phyloP scores from a whole-genome alignment of 306 rosid species.

The Chamaecrista fasciculata region DNA sequence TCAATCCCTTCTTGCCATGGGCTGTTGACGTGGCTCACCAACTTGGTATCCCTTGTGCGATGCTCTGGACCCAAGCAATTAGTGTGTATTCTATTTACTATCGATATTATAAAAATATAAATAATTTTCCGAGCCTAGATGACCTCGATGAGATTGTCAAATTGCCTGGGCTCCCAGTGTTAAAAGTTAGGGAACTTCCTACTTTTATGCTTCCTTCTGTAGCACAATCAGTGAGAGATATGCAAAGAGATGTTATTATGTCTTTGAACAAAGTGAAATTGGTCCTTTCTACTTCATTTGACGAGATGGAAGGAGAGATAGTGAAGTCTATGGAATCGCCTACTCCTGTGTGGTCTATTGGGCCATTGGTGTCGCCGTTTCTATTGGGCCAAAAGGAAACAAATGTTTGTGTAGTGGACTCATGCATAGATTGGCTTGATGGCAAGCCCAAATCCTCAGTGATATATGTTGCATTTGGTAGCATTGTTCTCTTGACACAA shows the following conservation, averaged over 20 bases:
- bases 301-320: conserved; percentile 48
- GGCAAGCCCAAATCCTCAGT: conserved; percentile 33
- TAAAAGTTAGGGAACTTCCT: conserved; percentile 50
- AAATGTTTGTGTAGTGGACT: conserved; percentile 31
- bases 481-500: conserved; percentile 37
- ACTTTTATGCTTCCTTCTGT: conserved; percentile 44
- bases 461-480: conserved; percentile 55
- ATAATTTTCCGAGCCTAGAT: conserved; percentile 27
- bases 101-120: conserved; percentile 27
- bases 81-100: conserved; percentile 46
- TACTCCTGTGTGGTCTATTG: conserved; percentile 38
- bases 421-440: conserved; percentile 51
- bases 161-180: conserved; percentile 45
- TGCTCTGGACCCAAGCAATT: conserved; percentile 64
- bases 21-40: conserved; percentile 32
- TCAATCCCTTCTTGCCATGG: conserved; percentile 53
- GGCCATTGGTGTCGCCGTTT: conserved; percentile 55
- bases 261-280: conserved; percentile 42
- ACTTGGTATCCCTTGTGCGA: conserved; percentile 46
- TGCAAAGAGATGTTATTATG: background rate
- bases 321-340: conserved; percentile 42
- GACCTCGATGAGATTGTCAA: conserved; percentile 28
- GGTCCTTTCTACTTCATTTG: conserved; percentile 49
- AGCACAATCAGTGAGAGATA: background rate
- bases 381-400: conserved; percentile 47